A percentile compares a stretch with the other conserved stretches of the same genome.
phyloP scores from a whole-genome alignment of 257 asterid genomes.

The Penstemon eatonii region DNA sequence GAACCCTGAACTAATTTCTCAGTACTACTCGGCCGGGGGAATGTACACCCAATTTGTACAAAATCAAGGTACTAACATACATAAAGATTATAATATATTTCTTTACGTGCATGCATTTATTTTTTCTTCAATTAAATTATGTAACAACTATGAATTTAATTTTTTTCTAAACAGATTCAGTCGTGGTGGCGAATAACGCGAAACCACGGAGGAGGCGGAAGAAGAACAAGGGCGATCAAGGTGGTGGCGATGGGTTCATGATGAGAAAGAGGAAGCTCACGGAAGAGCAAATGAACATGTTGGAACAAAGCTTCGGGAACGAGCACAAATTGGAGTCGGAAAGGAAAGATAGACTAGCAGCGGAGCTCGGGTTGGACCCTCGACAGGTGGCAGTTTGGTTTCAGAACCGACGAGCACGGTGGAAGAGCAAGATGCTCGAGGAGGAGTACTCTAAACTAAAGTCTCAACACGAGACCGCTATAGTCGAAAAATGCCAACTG shows the following conservation, averaged over 20 bases:
- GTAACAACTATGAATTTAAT: neutral
- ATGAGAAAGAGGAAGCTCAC: slow-evolving; percentile 80
- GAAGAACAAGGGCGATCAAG: slow-evolving; percentile 41
- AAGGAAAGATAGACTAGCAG: slow-evolving; percentile 80
- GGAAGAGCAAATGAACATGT: slow-evolving; percentile 55
- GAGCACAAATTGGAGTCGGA: slow-evolving; percentile 87
- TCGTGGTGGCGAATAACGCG: slow-evolving; percentile 5
- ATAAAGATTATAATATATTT: neutral
- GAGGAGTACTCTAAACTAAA: slow-evolving; percentile 68
- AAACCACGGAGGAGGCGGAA: slow-evolving; percentile 39
- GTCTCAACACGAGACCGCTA: slow-evolving; percentile 48
- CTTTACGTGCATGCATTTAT: slow-evolving; percentile 10
- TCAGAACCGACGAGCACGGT: slow-evolving; percentile 83
- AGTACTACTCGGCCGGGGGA: slow-evolving; percentile 25
- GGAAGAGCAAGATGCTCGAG: slow-evolving; percentile 87
- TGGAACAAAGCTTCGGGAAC: slow-evolving; percentile 62
- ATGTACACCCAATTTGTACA: slow-evolving; percentile 16
- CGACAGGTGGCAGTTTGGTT: slow-evolving; percentile 99
- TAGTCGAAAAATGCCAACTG: slow-evolving; percentile 67
- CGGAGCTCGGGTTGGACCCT: slow-evolving; percentile 80
- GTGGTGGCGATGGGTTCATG: slow-evolving; percentile 28
- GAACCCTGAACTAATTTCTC: slow-evolving; percentile 34
- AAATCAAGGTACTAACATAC: slow-evolving; percentile 27
- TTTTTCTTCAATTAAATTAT: no score
- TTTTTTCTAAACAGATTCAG: neutral